Evolutionary conservation across 2,329 filamentous ascomycete species (phyloP), one percentile per base, ranked within the genome.

Genomic region (Colletotrichum orchidophilum): DNA sequence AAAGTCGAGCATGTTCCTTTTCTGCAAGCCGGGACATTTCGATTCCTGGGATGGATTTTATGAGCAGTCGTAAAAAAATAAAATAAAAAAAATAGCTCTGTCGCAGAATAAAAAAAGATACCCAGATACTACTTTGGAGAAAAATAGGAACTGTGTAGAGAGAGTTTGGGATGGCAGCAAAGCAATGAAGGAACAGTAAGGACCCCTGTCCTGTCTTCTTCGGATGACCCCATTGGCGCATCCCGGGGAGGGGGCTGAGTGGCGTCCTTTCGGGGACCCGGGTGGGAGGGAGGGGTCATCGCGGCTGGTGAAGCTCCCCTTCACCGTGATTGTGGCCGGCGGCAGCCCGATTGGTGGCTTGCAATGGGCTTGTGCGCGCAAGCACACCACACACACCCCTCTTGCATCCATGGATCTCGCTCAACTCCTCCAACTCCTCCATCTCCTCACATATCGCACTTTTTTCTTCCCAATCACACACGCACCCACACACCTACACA

Each of bases 331-430:
- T 46, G 50, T 42, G 18, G 13, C 64, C 68, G 68, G 68, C 29
- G 52, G 26, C 58, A 27, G 63, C 52, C 67, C 57, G 68, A 68
- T 68, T 71, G 68, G 68, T 58, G 63, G 57, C 50, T 63, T 71
- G 50, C 27, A 27, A 46, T 13, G 18, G 15, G 31, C 15, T 27
- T 11, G 24, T n/a, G 18, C 39, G 18, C 9, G 39, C 39, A 8
- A 46, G 39, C 18, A 26, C 24, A 58, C 54, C 33, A 33, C 31
- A 39, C 24, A 18, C 13, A 26, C 21, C n/a, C n/a, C n/a, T n/a
- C n/a, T n/a, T 42, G 39, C 39, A 46, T 46, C 39, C 39, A 46
- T 46, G 39, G 39, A 46, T 46, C 39, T 42, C 39, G 15, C 7
- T 42, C 39, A 42, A 42, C 39, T 18, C n/a, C 35, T 39, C 35